phyloP scores from a whole-genome alignment of 1,284 basidiomycete genomes.

The Ustilago vetiveriae region DNA sequence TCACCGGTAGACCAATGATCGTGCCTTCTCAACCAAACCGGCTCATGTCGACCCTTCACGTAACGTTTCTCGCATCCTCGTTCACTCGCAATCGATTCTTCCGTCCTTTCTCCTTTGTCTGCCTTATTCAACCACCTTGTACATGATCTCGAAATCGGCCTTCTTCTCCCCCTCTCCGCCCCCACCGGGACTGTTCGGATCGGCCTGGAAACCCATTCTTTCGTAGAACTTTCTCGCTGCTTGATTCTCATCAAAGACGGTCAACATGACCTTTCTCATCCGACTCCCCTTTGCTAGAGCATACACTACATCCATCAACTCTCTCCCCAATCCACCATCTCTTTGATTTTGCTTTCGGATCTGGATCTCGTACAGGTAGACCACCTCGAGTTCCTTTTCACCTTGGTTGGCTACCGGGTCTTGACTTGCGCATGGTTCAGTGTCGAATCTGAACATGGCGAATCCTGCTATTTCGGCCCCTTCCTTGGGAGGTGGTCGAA shows the following conservation, averaged over 20 bases:
- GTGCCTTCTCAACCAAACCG: too few species aligned
- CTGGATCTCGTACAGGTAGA: slow-evolving; percentile 49
- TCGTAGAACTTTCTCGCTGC: slow-evolving; percentile 29
- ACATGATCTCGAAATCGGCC: slow-evolving; percentile 42
- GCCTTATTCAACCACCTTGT: slow-evolving; percentile 2
- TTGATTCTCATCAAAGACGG: slow-evolving; percentile 43
- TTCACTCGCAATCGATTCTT: too few species aligned
- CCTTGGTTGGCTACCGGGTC: slow-evolving; percentile 14
- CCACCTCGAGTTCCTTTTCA: slow-evolving; percentile 29
- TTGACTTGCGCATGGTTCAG: slow-evolving; percentile 14
- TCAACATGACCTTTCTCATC: slow-evolving; percentile 42
- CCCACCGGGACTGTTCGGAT: slow-evolving; percentile 68
- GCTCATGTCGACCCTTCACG: too few species aligned
- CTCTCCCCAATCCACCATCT: slow-evolving; percentile 28
- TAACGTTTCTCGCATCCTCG: too few species aligned
- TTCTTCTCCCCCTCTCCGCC: neutral
- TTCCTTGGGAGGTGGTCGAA: slow-evolving; percentile 20
- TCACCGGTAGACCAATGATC: too few species aligned
- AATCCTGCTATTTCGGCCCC: slow-evolving; percentile 38
- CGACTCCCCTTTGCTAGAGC: slow-evolving; percentile 1
- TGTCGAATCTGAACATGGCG: slow-evolving; percentile 44
- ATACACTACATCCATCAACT: slow-evolving; percentile 26
- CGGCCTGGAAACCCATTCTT: slow-evolving; percentile 61
- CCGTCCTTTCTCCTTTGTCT: too few species aligned
- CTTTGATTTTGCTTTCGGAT: slow-evolving; percentile 21